Base-by-base conservation (phyloP, 805 yeast genomes). In the Barnettozyma populi region DNA sequence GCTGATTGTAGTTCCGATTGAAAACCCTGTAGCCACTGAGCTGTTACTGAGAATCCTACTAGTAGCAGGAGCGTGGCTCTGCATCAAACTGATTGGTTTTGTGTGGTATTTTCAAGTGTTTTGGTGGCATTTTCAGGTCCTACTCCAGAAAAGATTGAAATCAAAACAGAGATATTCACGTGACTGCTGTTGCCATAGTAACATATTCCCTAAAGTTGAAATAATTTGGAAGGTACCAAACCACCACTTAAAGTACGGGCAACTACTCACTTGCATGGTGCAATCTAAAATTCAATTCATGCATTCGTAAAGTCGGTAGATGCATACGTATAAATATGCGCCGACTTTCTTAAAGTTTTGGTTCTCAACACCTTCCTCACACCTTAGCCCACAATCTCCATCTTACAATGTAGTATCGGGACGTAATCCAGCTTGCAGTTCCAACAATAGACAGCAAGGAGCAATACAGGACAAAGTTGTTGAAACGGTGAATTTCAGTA, bases 381-480 rank as follows among this genome's bases (percentile, higher is more conserved):
- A 52, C 52, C n/a, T 39, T 46, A 7, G 36, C 41, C 45, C 41
- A 44, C 3, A 49, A 10, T 36, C 43, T 52, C 50, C 49, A 46
- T 39, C 42, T 47, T 4, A 52, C 53, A 24, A 43, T 43, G 41
- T 47, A 52, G 16, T 49, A 52, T 40, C 55, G 43, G 2, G 55
- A 47, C 2, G 39, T 20, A 1, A 45, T 13, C 51, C 52, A 52
- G 20, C 45, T 45, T 3, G 25, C 23, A 14, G 47, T 45, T 13
- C 51, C 52, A 8, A 52, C 10, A 9, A 47, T 10, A 16, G 53
- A 49, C 5, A 49, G 24, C 13, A 47, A n/a, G 6, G 52, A 56
- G 2, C 79, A 49, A 19, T 49, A 52, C 5, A 52, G 29, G 9
- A 52, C 52, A 32, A 52, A 76, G 40, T 49, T 43, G 36, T 49